These are phyloP conservation scores for Mucor sp. DNA, from an alignment of 371 early-diverging fungal species.

Conservation along the genomic window DNA sequence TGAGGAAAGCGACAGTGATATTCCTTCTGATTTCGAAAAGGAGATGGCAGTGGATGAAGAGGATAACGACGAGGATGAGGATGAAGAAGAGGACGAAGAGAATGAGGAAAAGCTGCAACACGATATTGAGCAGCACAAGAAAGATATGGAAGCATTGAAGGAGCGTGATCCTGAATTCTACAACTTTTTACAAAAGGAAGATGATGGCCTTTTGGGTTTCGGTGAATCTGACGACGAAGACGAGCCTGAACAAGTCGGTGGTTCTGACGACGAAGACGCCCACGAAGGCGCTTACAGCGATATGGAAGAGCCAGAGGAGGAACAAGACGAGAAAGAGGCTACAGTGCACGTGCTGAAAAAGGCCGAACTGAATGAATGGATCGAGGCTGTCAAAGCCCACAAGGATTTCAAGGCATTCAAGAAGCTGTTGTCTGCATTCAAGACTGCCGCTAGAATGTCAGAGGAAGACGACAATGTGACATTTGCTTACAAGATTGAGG, in stretches of 20 bases:
- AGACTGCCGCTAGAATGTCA: constrained; percentile 78
- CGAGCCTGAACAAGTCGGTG: constrained; percentile 26
- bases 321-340: constrained; percentile 11
- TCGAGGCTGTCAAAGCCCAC: constrained; percentile 53
- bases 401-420: constrained; percentile 50
- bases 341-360: constrained; percentile 58
- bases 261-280: constrained; percentile 32
- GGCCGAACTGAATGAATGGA: constrained; percentile 76
- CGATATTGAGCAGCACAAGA: constrained; percentile 66
- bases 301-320: constrained; percentile 25
- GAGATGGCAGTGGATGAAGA: constrained; percentile 35
- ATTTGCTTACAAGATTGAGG: constrained; percentile 69
- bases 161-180: constrained; percentile 89
- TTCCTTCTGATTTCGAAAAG: constrained; percentile 22
- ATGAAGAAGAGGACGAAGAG: constrained; percentile 46
- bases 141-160: constrained; percentile 75
- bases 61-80: constrained; percentile 41
- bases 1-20: constrained; percentile 14
- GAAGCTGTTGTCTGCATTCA: constrained; percentile 79
- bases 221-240: constrained; percentile 63
- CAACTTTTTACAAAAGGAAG: constrained; percentile 86
- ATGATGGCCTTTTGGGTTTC: constrained; percentile 78
- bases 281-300: constrained; percentile 33
- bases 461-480: constrained; percentile 60
- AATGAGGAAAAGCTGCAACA: constrained; percentile 47